phyloP scores from a whole-genome alignment of 2,329 filamentous ascomycete genomes.

The Pseudogymnoascus verrucosus region DNA sequence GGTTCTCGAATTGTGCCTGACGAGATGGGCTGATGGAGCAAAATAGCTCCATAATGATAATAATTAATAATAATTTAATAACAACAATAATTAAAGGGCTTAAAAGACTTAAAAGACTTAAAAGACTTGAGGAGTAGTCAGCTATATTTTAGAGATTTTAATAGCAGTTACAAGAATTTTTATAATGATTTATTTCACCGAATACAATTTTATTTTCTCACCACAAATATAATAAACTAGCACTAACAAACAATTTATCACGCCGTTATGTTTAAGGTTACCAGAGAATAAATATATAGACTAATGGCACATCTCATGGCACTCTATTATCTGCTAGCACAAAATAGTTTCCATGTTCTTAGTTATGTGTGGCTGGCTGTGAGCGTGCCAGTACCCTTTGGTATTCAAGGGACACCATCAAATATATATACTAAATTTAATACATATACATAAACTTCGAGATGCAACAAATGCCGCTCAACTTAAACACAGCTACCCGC shows the following conservation, averaged over 20 bases:
- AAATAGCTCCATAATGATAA: background rate
- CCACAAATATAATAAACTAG: background rate
- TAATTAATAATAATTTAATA: background rate
- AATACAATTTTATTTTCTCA: background rate
- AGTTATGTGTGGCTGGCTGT: background rate
- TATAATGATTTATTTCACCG: background rate
- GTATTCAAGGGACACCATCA: background rate
- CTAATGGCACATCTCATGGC: background rate
- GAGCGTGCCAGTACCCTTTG: background rate
- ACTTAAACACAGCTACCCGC: background rate
- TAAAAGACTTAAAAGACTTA: background rate
- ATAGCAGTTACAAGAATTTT: too few species aligned
- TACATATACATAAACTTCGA: background rate
- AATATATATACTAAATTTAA: background rate
- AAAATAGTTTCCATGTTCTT: background rate
- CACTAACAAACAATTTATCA: background rate
- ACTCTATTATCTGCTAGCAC: background rate
- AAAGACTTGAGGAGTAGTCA: background rate
- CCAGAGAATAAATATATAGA: background rate
- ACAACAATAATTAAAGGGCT: background rate
- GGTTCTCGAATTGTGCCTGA: background rate
- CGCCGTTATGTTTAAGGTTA: background rate
- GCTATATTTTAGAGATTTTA: background rate
- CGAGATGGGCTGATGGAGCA: background rate
- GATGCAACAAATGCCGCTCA: background rate